Conservation (phyloP, 441 rosid species). For the Euphorbia schlechtendalii region DNA sequence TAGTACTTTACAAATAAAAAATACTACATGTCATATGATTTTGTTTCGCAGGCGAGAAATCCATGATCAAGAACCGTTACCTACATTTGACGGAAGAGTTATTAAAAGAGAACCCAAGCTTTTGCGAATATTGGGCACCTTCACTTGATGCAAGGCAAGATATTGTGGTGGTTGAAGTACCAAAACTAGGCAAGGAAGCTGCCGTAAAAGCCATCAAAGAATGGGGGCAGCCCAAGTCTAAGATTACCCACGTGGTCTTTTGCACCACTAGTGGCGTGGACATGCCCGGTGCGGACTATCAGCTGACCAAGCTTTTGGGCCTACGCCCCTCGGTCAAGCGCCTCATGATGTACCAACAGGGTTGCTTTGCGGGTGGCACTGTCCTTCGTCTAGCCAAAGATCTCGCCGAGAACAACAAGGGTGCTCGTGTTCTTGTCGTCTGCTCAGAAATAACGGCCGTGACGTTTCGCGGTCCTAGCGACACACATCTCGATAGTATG, state of each 20-base stretch:
- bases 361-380: slow-evolving; percentile 36
- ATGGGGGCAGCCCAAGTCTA: slow-evolving; percentile 47
- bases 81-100: slow-evolving; percentile 37
- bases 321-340: slow-evolving; percentile 40
- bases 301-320: slow-evolving; percentile 40
- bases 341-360: slow-evolving; percentile 45
- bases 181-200: slow-evolving; percentile 41
- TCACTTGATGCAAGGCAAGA: slow-evolving; percentile 43
- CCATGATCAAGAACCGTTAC: slow-evolving; percentile 40
- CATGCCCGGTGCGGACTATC: slow-evolving; percentile 45
- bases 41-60: slow-evolving; percentile 30
- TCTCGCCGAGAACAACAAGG: slow-evolving; percentile 43
- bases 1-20: too few relatives aligned
- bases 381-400: slow-evolving; percentile 45
- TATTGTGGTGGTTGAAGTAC: slow-evolving; percentile 33
- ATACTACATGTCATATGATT: too few relatives aligned
- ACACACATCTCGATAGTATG: slow-evolving; percentile 31
- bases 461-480: slow-evolving; percentile 42
- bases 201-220: slow-evolving; percentile 40
- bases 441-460: slow-evolving; percentile 31
- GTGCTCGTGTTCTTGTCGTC: slow-evolving; percentile 36
- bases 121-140: slow-evolving; percentile 32
- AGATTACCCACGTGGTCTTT: slow-evolving; percentile 43
- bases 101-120: slow-evolving; percentile 30
- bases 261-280: slow-evolving; percentile 44